Conservation (phyloP, 139 green algal genomes). For the Penium margaritaceum region DNA sequence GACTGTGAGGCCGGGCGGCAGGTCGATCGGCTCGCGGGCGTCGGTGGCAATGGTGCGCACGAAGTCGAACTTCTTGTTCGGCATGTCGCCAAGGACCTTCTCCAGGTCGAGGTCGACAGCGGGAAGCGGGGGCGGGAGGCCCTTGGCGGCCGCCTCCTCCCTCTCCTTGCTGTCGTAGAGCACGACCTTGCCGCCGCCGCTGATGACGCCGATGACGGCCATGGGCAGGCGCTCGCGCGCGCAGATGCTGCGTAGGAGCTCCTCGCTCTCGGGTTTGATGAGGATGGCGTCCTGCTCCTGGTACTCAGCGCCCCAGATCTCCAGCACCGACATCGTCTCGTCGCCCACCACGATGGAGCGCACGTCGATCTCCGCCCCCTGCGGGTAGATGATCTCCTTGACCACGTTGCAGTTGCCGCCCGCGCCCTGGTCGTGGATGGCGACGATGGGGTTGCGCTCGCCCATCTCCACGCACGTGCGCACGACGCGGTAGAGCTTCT, state of each 20-base stretch:
- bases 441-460: neutral
- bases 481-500: slow-evolving; percentile 98
- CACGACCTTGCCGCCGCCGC: slow-evolving; percentile 73
- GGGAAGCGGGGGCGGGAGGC: slow-evolving; percentile 48
- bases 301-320: slow-evolving; percentile 99
- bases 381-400: slow-evolving; percentile 98
- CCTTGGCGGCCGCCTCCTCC: slow-evolving; percentile 17
- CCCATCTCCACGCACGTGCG: slow-evolving; percentile 88
- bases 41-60: slow-evolving; percentile 22
- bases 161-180: slow-evolving; percentile 62
- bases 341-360: slow-evolving; percentile 76
- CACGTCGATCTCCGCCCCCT: slow-evolving; percentile 90
- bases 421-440: slow-evolving; percentile 66
- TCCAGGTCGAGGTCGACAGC: slow-evolving; percentile 93
- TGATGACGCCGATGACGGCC: slow-evolving; percentile 81
- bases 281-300: slow-evolving; percentile 79
- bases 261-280: slow-evolving; percentile 56
- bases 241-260: slow-evolving; percentile 74
- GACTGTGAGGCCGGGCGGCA: slow-evolving; percentile 50
- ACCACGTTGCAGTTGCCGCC: slow-evolving; percentile 99
- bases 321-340: slow-evolving; percentile 90
- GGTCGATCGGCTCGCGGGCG: slow-evolving; percentile 45
- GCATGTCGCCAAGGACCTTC: slow-evolving; percentile 93
- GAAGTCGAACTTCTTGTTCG: slow-evolving; percentile 88
- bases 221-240: slow-evolving; percentile 67